Evolutionary conservation across 208 protist genomes (phyloP), one percentile per base, ranked within the genome.

Genomic region (Wallacemonas sp.): DNA sequence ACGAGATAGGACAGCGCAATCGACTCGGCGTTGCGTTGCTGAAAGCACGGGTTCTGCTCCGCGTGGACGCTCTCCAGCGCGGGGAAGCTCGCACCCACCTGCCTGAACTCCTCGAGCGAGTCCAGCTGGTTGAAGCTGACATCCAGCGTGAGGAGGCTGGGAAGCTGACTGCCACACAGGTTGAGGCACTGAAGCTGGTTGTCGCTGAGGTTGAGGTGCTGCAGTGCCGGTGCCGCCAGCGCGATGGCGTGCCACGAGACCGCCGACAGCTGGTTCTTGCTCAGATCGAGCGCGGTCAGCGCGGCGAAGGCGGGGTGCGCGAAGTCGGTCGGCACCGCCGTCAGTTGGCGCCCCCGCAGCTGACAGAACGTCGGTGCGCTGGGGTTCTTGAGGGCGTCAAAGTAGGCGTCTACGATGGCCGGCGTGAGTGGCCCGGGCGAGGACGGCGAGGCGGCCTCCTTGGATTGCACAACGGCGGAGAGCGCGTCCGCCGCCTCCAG

Each of bases 11-110:
- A 55, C 34, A 68, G 32, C 16, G 52, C n/a, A 4, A 55, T 16
- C 16, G 17, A 47, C 48, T 68, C 62, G 6, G 38, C 47, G 38
- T 58, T 48, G 47, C 58, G 56, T 23, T 36, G n/a, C 19, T 23
- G 11, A 61, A 89, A 56, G 49, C 84, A 78, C 6, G 86, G 88
- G 70, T 97, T 97, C 54, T 83, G 72, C 29, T 85, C 71, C 8
- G 86, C 66, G 39, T 74, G 24, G 17, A 95, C 73, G 30, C 60
- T 64, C 48, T 81, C 36, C 24, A 96, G 80, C 12, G 41, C 33
- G 1, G 85, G 78, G 30, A 83, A 72, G 17, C 57, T 65, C 1
- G 27, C 21, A n/a, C 69, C 39, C 17, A 88, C 65, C 24, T 65
- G 33, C 14, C 47, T 27, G 56, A 93, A 67, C 34, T 88, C 81